Base-by-base conservation (phyloP, 768 basidiomycete species). In the Exsudoporus frostii region DNA sequence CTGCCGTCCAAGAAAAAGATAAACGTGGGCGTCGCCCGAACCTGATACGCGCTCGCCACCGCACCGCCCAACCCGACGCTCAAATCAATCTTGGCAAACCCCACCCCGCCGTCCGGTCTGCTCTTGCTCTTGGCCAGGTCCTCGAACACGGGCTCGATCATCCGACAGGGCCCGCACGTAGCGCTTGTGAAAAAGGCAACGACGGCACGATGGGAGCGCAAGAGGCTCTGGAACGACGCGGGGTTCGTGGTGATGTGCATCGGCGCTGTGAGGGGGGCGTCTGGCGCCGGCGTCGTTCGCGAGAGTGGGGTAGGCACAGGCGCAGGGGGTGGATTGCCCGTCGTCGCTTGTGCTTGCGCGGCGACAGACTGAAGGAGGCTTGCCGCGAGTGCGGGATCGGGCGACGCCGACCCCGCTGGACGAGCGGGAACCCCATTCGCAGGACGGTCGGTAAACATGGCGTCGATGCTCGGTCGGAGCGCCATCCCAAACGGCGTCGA, bases 401-500 rank as follows among this genome's bases (percentile, higher is more conserved):
- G 76, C 10, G 75, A 57, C 2, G 69, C 73, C 14, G 29, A 20
- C 8, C 40, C 52, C 5, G 67, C 57, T 1, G 69, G n/a, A 44
- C 68, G 67, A 47, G 69, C 53, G 46, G 73, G 60, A 15, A 53
- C 49, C n/a, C 68, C 63, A 4, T 71, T 59, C 4, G 69, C 52
- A 1, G 77, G 65, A 32, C 73, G 57, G 8, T 74, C 75, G 22
- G 81, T 74, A 70, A 83, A 97, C 92, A 96, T 93, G 43, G 82
- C 76, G 65, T 98, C 94, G 46, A 98, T 97, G 39, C 88, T 93
- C 1, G 95, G 94, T 0, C 89, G 84, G 42, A 98, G 78, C 0
- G 88, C 83, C 7, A 82, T 81, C 15, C 94, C 94, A 58, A 97
- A 92, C 0, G 92, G 91, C 0, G 92, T 94, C 0, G 91, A 88